phyloP scores from a whole-genome alignment of 208 protist genomes.

The Crithidia bombi region DNA sequence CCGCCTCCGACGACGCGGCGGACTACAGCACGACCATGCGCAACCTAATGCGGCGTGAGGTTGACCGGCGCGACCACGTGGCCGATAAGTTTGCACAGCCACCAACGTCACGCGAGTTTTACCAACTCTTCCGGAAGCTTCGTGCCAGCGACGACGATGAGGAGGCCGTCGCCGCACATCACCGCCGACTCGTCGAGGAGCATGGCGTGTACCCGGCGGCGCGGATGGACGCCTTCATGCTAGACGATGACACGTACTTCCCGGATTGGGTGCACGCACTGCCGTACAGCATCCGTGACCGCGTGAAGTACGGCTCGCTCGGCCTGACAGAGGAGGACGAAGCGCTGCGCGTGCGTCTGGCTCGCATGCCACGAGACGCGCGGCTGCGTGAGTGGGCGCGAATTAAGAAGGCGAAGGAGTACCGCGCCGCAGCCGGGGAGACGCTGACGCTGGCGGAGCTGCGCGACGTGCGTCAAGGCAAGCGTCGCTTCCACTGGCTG shows the following conservation, averaged over 20 bases:
- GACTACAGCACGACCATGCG: slow-evolving; percentile 51
- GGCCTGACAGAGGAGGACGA: slow-evolving; percentile 91
- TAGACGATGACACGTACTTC: slow-evolving; percentile 87
- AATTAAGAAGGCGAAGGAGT: slow-evolving; percentile 76
- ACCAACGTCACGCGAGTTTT: slow-evolving; percentile 75
- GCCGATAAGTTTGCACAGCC: slow-evolving; percentile 77
- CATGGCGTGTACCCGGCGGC: slow-evolving; percentile 74
- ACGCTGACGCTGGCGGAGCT: slow-evolving; percentile 78
- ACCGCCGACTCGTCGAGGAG: slow-evolving; percentile 76
- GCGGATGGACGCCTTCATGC: slow-evolving; percentile 89
- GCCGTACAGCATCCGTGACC: slow-evolving; percentile 83
- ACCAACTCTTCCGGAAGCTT: slow-evolving; percentile 62
- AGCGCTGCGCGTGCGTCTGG: slow-evolving; percentile 75
- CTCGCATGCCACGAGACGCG: slow-evolving; percentile 66
- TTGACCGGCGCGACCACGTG: slow-evolving; percentile 71
- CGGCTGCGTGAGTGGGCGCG: slow-evolving; percentile 78
- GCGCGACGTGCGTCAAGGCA: slow-evolving; percentile 76
- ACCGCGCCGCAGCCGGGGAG: slow-evolving; percentile 70
- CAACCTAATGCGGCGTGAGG: slow-evolving; percentile 65
- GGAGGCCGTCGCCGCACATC: slow-evolving; percentile 59
- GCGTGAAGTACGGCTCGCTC: slow-evolving; percentile 88
- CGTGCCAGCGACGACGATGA: slow-evolving; percentile 61
- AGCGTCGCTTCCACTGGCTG: slow-evolving; percentile 86
- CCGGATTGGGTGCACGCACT: slow-evolving; percentile 86
- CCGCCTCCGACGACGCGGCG: not conserved